Evolutionary conservation across 2,329 filamentous ascomycete species (phyloP), one percentile per base, ranked within the genome.

Genomic region (Beauveria rudraprayagi): DNA sequence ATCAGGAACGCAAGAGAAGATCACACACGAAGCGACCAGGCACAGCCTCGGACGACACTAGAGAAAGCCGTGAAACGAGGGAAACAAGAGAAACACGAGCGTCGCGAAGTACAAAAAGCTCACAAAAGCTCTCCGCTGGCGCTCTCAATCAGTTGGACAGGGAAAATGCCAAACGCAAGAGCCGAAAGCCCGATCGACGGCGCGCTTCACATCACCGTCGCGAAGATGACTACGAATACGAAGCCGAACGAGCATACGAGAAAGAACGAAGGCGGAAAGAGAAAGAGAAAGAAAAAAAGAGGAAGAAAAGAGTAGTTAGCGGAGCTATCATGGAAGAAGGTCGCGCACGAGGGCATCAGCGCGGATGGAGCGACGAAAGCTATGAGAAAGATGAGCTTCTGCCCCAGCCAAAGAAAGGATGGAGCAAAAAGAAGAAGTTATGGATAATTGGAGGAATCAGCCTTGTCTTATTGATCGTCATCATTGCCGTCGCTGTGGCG

Each of bases 291-390:
- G 74, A 75, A 22, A 55, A 50, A 22, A 54, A 72, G 47, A 80
- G 79, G 65, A 83, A 84, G 68, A 80, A 79, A 61, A 77, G 88
- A 63, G 78, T 89, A n/a, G 86, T 88, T 22, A 91, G 88, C 64
- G 88, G 87, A 22, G 85, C 86, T 0, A 74, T 88, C 19, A 76
- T 89, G 66, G 88, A 91, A 68, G 88, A 91, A 63, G 80, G 80
- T 5, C 79, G 79, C 3, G 76, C 75, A 22, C 70, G 71, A 43
- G 74, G 71, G 60, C 77, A 79, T 71, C 75, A 77, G 70, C 62
- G 63, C n/a, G 61, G 68, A 16, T 71, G 71, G 66, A 74, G 71
- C 56, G 70, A 72, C 2, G 69, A 81, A 68, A 77, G 80, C 67
- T 71, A 76, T 68, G 74, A 80, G 68, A 79, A 82, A 71, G 75